phyloP scores from a whole-genome alignment of 805 yeast species.

The Kazachstania psychrophila region DNA sequence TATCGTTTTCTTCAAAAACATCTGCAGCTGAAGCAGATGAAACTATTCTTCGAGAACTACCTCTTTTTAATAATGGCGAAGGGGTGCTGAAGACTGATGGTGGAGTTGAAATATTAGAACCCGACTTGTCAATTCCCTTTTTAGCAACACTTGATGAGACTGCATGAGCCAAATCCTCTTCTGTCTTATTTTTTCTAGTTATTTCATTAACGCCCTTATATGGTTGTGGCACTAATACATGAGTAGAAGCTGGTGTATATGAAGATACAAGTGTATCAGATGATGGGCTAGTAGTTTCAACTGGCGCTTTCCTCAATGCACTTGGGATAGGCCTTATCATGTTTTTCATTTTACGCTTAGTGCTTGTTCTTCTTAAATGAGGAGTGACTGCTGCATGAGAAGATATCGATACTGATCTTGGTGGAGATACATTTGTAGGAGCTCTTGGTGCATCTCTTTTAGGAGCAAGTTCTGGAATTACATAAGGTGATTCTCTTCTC shows the following conservation, averaged over 20 bases:
- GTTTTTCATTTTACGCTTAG: constrained; percentile 7
- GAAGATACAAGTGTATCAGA: constrained; percentile 27
- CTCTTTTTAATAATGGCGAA: constrained; percentile 23
- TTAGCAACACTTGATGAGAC: constrained; percentile 9
- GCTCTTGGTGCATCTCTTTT: constrained; percentile 66
- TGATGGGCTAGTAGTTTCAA: constrained; percentile 8
- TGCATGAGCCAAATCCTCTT: constrained; percentile 9
- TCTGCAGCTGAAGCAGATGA: constrained; percentile 35
- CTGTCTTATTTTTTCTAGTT: constrained; percentile 8
- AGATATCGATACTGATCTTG: constrained; percentile 11
- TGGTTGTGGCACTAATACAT: constrained; percentile 36
- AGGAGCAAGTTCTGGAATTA: constrained; percentile 50
- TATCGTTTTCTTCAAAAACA: constrained; percentile 59
- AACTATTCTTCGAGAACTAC: constrained; percentile 27
- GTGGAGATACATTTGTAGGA: constrained; percentile 33
- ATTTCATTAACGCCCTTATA: constrained; percentile 27
- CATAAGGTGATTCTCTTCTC: constrained; percentile 67
- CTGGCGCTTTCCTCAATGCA: constrained; percentile 6
- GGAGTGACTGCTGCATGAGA: constrained; percentile 11
- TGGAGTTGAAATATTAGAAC: constrained; percentile 7
- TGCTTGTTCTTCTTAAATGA: constrained; percentile 11
- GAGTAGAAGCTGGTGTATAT: constrained; percentile 37
- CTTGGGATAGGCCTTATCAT: constrained; percentile 15
- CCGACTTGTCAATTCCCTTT: constrained; percentile 17
- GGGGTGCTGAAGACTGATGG: constrained; percentile 17